These are phyloP conservation scores for Aleurites moluccanus DNA, from an alignment of 441 rosid genomes.

Conservation along the genomic window DNA sequence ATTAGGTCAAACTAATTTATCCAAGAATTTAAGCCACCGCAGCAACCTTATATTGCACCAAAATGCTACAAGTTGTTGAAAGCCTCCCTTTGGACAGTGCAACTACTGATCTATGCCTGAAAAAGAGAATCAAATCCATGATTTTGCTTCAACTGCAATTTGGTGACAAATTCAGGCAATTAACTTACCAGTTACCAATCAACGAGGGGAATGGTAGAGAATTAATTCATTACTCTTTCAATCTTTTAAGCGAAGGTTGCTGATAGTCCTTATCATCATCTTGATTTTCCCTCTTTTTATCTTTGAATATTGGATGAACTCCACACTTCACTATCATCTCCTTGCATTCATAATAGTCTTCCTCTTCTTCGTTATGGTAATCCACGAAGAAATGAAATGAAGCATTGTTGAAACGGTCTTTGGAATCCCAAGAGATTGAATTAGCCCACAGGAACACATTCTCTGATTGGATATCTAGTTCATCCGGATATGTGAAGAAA, in stretches of 20 bases:
- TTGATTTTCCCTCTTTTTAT: neutral
- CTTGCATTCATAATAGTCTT: neutral
- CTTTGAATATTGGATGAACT: neutral
- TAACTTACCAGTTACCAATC: too few species aligned
- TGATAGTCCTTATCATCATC: neutral
- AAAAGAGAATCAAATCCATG: too few species aligned
- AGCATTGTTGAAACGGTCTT: neutral
- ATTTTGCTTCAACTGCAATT: too few species aligned
- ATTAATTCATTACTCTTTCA: neutral
- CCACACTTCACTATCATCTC: conserved; percentile 12
- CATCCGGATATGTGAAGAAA: neutral
- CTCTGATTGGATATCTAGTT: neutral
- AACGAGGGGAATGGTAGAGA: too few species aligned
- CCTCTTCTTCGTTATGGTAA: neutral
- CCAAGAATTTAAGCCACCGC: too few species aligned
- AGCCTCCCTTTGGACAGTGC: too few species aligned
- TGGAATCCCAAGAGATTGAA: neutral
- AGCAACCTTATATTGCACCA: too few species aligned
- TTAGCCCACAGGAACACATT: neutral
- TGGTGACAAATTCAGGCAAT: too few species aligned
- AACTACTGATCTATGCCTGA: too few species aligned
- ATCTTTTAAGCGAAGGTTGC: neutral
- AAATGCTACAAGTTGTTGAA: too few species aligned
- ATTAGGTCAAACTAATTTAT: too few species aligned
- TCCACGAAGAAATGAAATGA: neutral